Conservation (phyloP, 768 basidiomycete species). For the Lactarius deliciosus region DNA sequence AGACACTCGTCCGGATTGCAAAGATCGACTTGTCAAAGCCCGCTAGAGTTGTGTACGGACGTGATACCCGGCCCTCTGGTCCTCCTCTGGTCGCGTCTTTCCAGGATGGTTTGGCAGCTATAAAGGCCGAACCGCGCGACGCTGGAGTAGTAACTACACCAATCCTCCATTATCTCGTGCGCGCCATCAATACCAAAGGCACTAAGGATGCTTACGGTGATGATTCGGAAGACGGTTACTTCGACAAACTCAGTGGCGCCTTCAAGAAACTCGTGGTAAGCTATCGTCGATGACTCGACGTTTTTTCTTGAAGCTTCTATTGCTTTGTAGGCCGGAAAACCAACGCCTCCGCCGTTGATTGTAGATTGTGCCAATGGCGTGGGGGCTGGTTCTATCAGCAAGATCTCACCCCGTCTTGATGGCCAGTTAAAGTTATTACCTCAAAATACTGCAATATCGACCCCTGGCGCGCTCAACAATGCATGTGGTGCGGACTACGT, state of each 20-base stretch:
- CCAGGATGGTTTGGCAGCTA: slow-evolving; percentile 76
- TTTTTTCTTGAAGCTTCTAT: slow-evolving; percentile 17
- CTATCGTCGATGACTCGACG: slow-evolving; percentile 25
- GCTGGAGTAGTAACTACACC: slow-evolving; percentile 92
- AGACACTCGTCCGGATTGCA: slow-evolving; percentile 55
- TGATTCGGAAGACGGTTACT: slow-evolving; percentile 81
- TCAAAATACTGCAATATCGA: slow-evolving; percentile 65
- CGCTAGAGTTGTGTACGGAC: slow-evolving; percentile 82
- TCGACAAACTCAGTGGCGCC: slow-evolving; percentile 72
- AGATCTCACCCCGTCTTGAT: slow-evolving; percentile 59
- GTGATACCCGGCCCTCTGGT: slow-evolving; percentile 92
- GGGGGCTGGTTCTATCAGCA: slow-evolving; percentile 69
- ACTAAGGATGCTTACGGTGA: slow-evolving; percentile 77
- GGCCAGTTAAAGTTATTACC: slow-evolving; percentile 61
- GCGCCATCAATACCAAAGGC: slow-evolving; percentile 83
- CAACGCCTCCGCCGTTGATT: slow-evolving; percentile 56
- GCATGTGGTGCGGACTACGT: slow-evolving; percentile 95
- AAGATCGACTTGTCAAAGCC: slow-evolving; percentile 81
- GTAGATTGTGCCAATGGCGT: slow-evolving; percentile 99
- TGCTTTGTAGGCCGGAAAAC: slow-evolving; percentile 54
- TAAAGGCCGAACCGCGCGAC: slow-evolving; percentile 66
- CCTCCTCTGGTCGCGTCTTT: slow-evolving; percentile 71
- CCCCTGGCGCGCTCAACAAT: slow-evolving; percentile 75
- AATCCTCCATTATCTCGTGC: slow-evolving; percentile 91
- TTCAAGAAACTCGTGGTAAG: slow-evolving; percentile 87